Percentiles rank a stretch among this genome's conserved stretches.
Conservation (phyloP, 139 green algal genomes). For the Auxenochlorella pyrenoidosa region DNA sequence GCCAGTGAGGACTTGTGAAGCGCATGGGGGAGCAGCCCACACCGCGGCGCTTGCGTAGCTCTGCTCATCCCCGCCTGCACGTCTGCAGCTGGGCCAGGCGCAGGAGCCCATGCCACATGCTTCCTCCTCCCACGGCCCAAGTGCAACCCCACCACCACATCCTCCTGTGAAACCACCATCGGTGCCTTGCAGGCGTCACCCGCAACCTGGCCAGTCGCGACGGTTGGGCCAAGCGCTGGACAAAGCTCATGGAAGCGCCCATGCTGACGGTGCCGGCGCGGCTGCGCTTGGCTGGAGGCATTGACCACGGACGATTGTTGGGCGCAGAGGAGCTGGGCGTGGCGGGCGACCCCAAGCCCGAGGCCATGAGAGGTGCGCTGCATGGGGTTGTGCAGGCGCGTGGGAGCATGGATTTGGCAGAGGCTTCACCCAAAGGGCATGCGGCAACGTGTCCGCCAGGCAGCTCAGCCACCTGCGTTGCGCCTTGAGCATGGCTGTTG, state of each 20-base stretch:
- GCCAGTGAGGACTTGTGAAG: no score
- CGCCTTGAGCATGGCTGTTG: neutral
- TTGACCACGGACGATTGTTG: neutral
- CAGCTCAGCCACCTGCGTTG: neutral
- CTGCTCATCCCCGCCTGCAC: no score
- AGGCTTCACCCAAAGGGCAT: no score
- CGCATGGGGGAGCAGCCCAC: no score
- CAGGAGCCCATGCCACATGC: no score
- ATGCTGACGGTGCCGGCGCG: neutral
- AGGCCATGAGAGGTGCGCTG: constrained; percentile 1
- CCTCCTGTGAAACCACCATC: neutral
- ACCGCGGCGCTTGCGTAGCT: no score
- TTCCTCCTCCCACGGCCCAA: no score
- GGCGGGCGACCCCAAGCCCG: neutral
- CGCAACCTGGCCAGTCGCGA: constrained; percentile 4
- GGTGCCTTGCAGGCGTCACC: neutral
- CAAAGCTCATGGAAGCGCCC: neutral
- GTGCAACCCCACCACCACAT: no score
- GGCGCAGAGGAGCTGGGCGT: neutral
- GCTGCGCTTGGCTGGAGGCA: neutral
- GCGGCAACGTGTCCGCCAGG: no score
- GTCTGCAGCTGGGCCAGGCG: no score
- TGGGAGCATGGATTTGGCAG: no score
- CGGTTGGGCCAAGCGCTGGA: constrained; percentile 18
- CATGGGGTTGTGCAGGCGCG: no score